A percentile compares a stretch with the other conserved stretches of the same genome.
phyloP scores from a whole-genome alignment of 331 rosid genomes.

The Malus hybrid region DNA sequence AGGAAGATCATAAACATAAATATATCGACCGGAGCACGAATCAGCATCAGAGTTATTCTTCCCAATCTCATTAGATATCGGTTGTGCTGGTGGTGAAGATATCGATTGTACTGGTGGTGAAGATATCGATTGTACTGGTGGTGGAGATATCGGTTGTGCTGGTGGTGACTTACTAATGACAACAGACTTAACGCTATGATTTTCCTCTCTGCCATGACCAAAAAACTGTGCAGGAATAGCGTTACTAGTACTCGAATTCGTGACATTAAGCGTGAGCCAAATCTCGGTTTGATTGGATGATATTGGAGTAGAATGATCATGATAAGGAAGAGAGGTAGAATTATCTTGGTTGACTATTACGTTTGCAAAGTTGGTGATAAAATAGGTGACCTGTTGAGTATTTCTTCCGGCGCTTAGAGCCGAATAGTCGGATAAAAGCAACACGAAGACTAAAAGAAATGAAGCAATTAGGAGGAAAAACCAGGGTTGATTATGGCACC shows the following conservation, averaged over 20 bases:
- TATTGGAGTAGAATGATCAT: background rate
- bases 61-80: background rate
- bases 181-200: background rate
- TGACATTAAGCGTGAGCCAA: background rate
- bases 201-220: background rate
- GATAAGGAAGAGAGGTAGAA: background rate
- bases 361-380: background rate
- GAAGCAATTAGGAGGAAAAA: constrained; percentile 5
- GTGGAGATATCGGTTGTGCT: background rate
- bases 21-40: constrained; percentile 39
- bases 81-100: no score
- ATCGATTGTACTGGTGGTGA: no score
- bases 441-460: background rate
- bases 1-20: constrained; percentile 45
- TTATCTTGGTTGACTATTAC: background rate
- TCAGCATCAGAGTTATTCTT: background rate
- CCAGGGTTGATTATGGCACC: background rate
- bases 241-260: background rate
- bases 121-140: background rate
- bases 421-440: constrained; percentile 1
- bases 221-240: background rate
- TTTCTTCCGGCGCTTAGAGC: background rate
- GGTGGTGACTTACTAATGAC: background rate
- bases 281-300: background rate
- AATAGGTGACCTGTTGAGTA: background rate